phyloP scores from a whole-genome alignment of 1,139 yeast species.

The Saccharomyces pastorianus region DNA sequence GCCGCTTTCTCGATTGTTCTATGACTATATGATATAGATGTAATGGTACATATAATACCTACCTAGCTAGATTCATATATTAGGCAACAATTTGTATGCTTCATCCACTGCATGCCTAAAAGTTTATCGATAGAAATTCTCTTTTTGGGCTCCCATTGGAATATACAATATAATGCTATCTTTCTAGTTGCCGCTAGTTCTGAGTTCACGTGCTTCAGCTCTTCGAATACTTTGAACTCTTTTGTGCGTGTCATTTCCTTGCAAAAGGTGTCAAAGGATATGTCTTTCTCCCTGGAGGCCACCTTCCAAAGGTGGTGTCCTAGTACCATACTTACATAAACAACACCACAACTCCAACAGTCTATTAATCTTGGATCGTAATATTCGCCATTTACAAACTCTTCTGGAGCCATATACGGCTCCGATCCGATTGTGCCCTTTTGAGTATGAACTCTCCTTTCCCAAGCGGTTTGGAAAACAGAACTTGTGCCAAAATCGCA shows the following conservation, averaged over 20 bases:
- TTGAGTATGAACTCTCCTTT: constrained; percentile 42
- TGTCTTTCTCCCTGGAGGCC: constrained; percentile 33
- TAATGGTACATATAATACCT: too few species aligned
- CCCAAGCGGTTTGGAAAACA: constrained; percentile 64
- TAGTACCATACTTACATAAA: constrained; percentile 43
- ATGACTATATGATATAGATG: neutral
- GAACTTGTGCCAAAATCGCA: constrained; percentile 68
- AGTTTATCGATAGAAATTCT: constrained; percentile 38
- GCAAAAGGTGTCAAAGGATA: constrained; percentile 15
- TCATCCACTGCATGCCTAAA: constrained; percentile 43
- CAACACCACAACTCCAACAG: constrained; percentile 61
- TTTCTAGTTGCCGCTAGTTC: constrained; percentile 36
- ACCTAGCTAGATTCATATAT: constrained; percentile 9
- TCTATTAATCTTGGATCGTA: constrained; percentile 56
- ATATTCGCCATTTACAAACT: constrained; percentile 36
- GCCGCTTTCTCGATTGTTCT: neutral
- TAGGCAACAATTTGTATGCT: constrained; percentile 39
- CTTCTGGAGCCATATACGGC: constrained; percentile 69
- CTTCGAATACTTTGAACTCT: constrained; percentile 24
- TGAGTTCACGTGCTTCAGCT: constrained; percentile 25
- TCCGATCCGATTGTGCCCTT: constrained; percentile 65
- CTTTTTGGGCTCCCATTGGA: constrained; percentile 45
- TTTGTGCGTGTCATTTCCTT: constrained; percentile 31
- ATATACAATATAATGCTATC: constrained; percentile 44
- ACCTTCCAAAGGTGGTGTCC: constrained; percentile 44